Conservation (phyloP, 2,329 filamentous ascomycete genomes). For the Pseudogymnoascus sp. region DNA sequence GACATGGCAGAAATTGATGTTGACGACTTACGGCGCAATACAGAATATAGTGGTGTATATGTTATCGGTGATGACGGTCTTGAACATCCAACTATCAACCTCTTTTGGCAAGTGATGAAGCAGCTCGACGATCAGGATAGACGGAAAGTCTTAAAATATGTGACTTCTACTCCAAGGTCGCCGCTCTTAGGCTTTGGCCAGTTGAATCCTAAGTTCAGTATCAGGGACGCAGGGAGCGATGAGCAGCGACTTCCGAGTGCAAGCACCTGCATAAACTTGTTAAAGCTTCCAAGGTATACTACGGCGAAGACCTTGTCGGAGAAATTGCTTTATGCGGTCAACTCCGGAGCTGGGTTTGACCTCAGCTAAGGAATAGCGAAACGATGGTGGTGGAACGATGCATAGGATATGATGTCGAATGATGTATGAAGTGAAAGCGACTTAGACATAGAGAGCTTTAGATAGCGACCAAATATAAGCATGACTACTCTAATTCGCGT, state of each 20-base stretch:
- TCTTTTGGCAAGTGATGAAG: constrained; percentile 90
- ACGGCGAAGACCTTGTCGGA: constrained; percentile 58
- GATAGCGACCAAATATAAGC: background rate
- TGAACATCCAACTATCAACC: constrained; percentile 76
- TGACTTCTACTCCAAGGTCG: constrained; percentile 85
- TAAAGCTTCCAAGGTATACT: constrained; percentile 82
- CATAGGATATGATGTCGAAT: background rate
- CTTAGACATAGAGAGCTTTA: background rate
- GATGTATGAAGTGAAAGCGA: background rate
- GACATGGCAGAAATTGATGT: constrained; percentile 81
- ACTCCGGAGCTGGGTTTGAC: constrained; percentile 88
- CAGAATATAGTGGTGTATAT: constrained; percentile 81
- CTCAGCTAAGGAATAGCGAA: constrained; percentile 44
- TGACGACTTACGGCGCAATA: constrained; percentile 76
- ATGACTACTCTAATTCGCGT: background rate
- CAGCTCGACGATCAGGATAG: constrained; percentile 68
- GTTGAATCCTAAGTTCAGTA: constrained; percentile 78
- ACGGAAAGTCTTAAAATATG: constrained; percentile 85
- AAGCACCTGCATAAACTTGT: constrained; percentile 89
- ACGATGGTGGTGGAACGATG: background rate
- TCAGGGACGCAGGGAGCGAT: constrained; percentile 73
- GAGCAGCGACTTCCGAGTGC: constrained; percentile 78
- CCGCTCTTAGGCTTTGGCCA: constrained; percentile 84
- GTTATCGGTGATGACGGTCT: constrained; percentile 77
- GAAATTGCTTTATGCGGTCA: constrained; percentile 84